Base-by-base conservation (phyloP, 2,329 filamentous ascomycete genomes). In the Diaporthe ampelina region DNA sequence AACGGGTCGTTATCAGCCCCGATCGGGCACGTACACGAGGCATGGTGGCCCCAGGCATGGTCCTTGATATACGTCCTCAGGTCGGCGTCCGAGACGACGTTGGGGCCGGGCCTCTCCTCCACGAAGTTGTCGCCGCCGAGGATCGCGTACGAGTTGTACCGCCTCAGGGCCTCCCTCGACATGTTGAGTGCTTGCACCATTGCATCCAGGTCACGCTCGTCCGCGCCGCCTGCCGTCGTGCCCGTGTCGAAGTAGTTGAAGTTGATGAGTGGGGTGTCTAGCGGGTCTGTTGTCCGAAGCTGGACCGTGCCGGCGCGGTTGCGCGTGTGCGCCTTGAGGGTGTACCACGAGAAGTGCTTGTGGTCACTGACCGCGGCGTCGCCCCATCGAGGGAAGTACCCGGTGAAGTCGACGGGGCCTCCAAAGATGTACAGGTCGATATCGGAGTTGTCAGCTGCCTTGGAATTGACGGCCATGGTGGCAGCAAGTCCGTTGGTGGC, bases 221-320 rank as follows among this genome's bases (percentile, higher is more conserved):
- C 63, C 4, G 63, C 63, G 45, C 63, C 63, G 0, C 84, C 83
- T 61, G 87, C 85, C 3, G 63, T 68, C 15, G 63, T 68, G n/a
- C 63, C 63, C 15, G 63, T 68, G 87, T 85, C 83, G 82, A 90
- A 92, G 81, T 88, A 92, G 81, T 91, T 89, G 84, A 91, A 93
- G 71, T 85, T 84, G 77, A 94, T 93, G 9, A 88, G 81, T 0
- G 93, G 93, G 7, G 86, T 84, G 72, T 94, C 92, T 1, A 89
- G 88, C 0, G 93, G 92, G 79, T 94, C 88, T 0, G 88, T 83
- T 0, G 90, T 91, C 21, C 84, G 85, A 4, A 95, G 88, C 7
- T 82, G 87, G 6, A 95, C 92, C 1, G 86, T 88, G 19, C 93
- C 93, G 11, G 88, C 88, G 2, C 79, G 84, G 75, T 94, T 93